Percentiles rank a stretch among this genome's conserved stretches.
Evolutionary conservation across 2,329 filamentous ascomycete species (phyloP).

Genomic region (Fusarium sp.): DNA sequence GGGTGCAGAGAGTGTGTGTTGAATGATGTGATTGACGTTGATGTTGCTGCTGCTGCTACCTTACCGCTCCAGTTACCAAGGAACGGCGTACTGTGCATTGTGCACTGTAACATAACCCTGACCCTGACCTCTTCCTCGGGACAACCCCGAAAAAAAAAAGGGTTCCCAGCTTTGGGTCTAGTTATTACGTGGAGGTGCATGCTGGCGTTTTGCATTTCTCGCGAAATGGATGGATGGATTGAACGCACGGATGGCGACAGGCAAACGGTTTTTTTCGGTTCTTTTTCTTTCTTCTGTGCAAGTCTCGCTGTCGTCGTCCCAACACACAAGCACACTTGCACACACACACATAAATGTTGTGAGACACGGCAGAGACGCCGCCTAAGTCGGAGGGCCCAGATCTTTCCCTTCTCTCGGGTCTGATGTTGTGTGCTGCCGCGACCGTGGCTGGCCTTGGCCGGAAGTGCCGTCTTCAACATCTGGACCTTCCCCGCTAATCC

Average conservation of each 20-base stretch:
- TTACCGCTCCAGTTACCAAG: conserved; percentile 19
- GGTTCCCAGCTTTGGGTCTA: neutral
- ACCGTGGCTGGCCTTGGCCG: conserved; percentile 4
- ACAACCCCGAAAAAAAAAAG: conserved; percentile 24
- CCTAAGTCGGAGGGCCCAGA: conserved; percentile 22
- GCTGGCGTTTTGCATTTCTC: conserved; percentile 3
- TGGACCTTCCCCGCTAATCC: neutral
- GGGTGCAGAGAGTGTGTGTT: neutral
- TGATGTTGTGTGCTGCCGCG: neutral
- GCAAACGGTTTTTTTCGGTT: conserved; percentile 11
- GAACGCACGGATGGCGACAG: conserved; percentile 2
- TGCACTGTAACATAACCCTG: conserved; percentile 19
- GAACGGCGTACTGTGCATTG: conserved; percentile 28
- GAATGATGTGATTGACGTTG: conserved; percentile 37
- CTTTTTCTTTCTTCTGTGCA: neutral
- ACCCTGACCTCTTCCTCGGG: conserved; percentile 28
- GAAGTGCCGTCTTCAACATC: conserved; percentile 17
- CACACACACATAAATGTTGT: conserved; percentile 22
- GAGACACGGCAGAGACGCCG: conserved; percentile 17
- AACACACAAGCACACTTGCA: neutral
- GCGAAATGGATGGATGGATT: conserved; percentile 21
- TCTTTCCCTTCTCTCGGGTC: conserved; percentile 17
- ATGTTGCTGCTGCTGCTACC: conserved; percentile 4
- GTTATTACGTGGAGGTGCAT: neutral
- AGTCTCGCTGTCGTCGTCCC: neutral